Base-by-base conservation (phyloP, 306 rosid genomes). In the Castanopsis chinensis region DNA sequence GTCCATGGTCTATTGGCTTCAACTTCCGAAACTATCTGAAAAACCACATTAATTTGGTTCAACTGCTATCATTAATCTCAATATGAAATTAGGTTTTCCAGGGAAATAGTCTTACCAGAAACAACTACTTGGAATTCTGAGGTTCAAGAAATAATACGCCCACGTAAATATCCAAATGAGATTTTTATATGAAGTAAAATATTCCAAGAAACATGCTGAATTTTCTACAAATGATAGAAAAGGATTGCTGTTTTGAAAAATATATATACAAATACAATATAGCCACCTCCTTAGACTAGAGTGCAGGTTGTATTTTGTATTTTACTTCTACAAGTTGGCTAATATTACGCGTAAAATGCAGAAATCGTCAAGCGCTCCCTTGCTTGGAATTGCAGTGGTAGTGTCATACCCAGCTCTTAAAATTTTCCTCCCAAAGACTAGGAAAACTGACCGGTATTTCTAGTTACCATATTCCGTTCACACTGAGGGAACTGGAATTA, bases 21-120 rank as follows among this genome's bases (percentile, higher is more conserved):
- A 90, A 78, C 91, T 78, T 82, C 83, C 71, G 32, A 64, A 35
- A 76, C 43, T 76, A 37, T 19, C 43, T 32, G 54, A 4, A 63
- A 79, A 60, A 49, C 67, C 81, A 9, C 28, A 4, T 41, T 0
- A 1, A 3, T 54, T 82, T 60, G 33, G 76, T 82, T 84, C 57
- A 91, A 56, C 90, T 83, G 61, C 76, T 57, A 7, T 54, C 28
- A 23, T 67, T 76, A 74, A 79, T 57, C 72, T 67, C 32, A 17
- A 55, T 37, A 43, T 41, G 45, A 41, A 75, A 74, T 73, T 69
- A 14, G 84, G 68, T 55, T 68, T 49, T 71, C 71, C 15, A 73
- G 56, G 56, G 30, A 20, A 0, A 37, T 25, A 41, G 78, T 82
- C 83, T 41, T 32, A 71, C 78, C 84, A 25, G 71, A 82, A 71